Evolutionary conservation across 2,329 filamentous ascomycete genomes (phyloP).

Genomic region (Orbilia brochopaga): DNA sequence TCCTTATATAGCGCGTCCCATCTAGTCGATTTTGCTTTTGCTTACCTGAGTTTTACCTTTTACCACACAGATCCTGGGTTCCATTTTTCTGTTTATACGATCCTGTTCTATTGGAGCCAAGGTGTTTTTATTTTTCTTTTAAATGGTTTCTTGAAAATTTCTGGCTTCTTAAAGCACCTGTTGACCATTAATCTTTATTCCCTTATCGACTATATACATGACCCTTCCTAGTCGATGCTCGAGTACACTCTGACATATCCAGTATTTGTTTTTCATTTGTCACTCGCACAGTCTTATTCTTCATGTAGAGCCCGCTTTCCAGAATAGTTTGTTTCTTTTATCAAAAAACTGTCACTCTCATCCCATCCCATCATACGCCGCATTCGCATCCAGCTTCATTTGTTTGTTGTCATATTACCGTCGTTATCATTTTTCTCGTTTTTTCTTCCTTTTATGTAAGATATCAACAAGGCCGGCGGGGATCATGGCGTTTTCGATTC

Average conservation of each 20-base stretch:
- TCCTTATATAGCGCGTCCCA: constrained; percentile 23
- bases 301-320: not conserved
- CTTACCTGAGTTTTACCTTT: not conserved
- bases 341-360: not conserved
- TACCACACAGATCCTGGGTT: constrained; percentile 6
- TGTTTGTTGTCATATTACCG: not conserved
- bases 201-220: not conserved
- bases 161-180: constrained; percentile 4
- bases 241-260: not conserved
- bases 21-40: not conserved
- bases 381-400: not conserved
- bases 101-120: constrained; percentile 35
- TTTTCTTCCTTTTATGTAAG: not conserved
- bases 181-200: constrained; percentile 8
- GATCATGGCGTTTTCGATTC: constrained; percentile 19
- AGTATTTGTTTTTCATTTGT: not conserved
- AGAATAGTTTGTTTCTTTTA: not conserved
- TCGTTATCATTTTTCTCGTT: not conserved
- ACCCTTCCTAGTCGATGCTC: not conserved
- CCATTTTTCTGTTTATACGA: constrained; percentile 8
- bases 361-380: not conserved
- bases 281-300: not conserved
- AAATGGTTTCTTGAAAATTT: constrained; percentile 3
- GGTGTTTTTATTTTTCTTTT: constrained; percentile 36
- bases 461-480: constrained; percentile 16